Conservation (phyloP, 1,284 basidiomycete species). For the Grifola frondosa region DNA sequence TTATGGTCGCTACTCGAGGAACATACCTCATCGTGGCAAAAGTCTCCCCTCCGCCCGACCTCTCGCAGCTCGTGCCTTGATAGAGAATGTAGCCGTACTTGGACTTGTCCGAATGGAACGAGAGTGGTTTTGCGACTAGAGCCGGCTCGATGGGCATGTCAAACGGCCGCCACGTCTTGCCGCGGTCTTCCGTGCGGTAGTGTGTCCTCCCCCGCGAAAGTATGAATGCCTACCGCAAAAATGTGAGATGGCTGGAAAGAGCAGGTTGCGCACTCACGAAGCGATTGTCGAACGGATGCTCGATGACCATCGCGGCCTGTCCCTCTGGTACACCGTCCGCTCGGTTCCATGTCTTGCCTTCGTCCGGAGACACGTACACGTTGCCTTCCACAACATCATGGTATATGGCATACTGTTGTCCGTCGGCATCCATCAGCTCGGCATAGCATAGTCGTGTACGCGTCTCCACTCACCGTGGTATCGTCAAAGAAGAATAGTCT, state of each 20-base stretch:
- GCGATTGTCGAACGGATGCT: constrained; percentile 81
- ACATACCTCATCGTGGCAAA: constrained; percentile 77
- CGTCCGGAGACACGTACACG: constrained; percentile 83
- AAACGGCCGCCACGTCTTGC: constrained; percentile 83
- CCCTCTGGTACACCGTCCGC: constrained; percentile 66
- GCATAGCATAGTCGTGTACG: not conserved
- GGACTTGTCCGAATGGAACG: constrained; percentile 76
- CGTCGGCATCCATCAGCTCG: not conserved
- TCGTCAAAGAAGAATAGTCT: constrained; percentile 93
- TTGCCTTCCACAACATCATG: constrained; percentile 73
- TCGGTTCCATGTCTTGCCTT: constrained; percentile 80
- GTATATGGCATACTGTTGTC: constrained; percentile 81
- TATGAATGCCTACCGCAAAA: constrained; percentile 89
- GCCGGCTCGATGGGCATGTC: constrained; percentile 65
- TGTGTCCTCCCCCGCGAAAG: constrained; percentile 72
- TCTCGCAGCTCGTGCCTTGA: constrained; percentile 74
- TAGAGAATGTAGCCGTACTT: constrained; percentile 82
- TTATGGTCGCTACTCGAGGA: not conserved
- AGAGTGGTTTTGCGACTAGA: constrained; percentile 61
- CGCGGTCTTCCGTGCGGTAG: constrained; percentile 84
- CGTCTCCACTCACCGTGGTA: constrained; percentile 59
- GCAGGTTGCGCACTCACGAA: constrained; percentile 18
- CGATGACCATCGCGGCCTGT: constrained; percentile 71
- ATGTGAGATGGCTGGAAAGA: too few species aligned
- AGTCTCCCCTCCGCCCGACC: constrained; percentile 52